phyloP scores from a whole-genome alignment of 2,329 filamentous ascomycete species.

The Colletotrichum destructivum region DNA sequence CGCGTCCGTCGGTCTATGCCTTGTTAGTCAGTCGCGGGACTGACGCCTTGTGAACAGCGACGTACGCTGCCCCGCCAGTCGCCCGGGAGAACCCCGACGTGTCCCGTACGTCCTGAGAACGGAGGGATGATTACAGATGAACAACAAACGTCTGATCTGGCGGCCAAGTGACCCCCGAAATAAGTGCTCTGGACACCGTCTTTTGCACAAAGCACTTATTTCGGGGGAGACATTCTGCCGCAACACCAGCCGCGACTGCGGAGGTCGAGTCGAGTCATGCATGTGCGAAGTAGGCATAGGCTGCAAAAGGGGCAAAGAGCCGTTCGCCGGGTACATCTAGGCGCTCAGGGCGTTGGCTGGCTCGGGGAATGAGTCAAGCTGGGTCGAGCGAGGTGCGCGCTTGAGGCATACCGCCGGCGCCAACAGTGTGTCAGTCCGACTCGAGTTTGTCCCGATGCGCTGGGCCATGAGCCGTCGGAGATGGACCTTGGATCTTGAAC shows the following conservation, averaged over 20 bases:
- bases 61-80: slow-evolving; percentile 23
- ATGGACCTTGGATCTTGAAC: not conserved
- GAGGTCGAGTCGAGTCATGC: not conserved
- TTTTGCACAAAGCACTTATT: no score
- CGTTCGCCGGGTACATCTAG: not conserved
- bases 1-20: not conserved
- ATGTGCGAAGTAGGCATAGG: not conserved
- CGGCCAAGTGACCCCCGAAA: not conserved
- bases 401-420: not conserved
- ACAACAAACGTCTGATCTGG: not conserved
- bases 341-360: not conserved
- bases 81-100: not conserved
- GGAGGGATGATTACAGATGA: not conserved
- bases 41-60: slow-evolving; percentile 25
- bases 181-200: not conserved
- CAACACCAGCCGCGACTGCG: slow-evolving; percentile 1
- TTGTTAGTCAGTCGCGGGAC: not conserved
- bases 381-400: slow-evolving; percentile 18
- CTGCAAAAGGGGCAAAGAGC: not conserved
- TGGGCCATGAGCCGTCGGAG: not conserved
- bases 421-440: not conserved
- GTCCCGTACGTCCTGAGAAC: slow-evolving; percentile 14
- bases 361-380: not conserved
- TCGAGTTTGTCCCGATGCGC: not conserved
- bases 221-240: not conserved